Conservation (phyloP, 2,329 filamentous ascomycete genomes). For the Aspergillus alliaceus region DNA sequence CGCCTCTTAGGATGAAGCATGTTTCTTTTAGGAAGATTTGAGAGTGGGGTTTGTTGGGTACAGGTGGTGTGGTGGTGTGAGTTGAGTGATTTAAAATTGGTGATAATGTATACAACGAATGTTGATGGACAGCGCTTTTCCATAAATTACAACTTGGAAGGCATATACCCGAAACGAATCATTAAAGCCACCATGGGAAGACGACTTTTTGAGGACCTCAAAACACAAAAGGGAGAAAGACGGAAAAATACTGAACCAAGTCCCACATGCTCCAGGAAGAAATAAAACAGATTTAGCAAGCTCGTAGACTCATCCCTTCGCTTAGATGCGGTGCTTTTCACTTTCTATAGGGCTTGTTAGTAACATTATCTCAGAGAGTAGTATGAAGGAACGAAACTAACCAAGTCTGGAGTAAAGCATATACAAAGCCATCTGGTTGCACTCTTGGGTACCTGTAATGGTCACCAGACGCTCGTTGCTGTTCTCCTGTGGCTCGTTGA, state of each 20-base stretch:
- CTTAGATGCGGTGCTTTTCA: slow-evolving; percentile 70
- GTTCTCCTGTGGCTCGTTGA: slow-evolving; percentile 98
- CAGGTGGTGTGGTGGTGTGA: not conserved
- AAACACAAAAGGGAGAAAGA: slow-evolving; percentile 10
- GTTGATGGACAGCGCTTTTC: slow-evolving; percentile 23
- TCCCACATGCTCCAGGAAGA: slow-evolving; percentile 23
- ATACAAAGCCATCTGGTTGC: slow-evolving; percentile 99
- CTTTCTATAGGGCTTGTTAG: slow-evolving; percentile 56
- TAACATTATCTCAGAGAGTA: not conserved
- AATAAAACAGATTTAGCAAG: slow-evolving; percentile 10
- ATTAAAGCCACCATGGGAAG: slow-evolving; percentile 18
- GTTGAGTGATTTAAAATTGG: not conserved
- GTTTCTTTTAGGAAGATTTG: slow-evolving; percentile 39
- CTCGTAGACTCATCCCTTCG: slow-evolving; percentile 7
- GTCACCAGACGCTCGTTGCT: slow-evolving; percentile 97
- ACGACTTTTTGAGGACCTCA: slow-evolving; percentile 11
- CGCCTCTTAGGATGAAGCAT: slow-evolving; percentile 48
- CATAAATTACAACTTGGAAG: slow-evolving; percentile 35
- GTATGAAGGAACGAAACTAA: slow-evolving; percentile 41
- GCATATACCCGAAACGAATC: slow-evolving; percentile 17
- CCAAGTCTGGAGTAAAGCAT: slow-evolving; percentile 98
- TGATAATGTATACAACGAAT: not conserved
- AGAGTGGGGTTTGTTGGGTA: not conserved
- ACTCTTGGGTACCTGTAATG: slow-evolving; percentile 95
- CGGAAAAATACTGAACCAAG: slow-evolving; percentile 17